phyloP scores from a whole-genome alignment of 805 yeast genomes.

The Wickerhamomyces mucosus region DNA sequence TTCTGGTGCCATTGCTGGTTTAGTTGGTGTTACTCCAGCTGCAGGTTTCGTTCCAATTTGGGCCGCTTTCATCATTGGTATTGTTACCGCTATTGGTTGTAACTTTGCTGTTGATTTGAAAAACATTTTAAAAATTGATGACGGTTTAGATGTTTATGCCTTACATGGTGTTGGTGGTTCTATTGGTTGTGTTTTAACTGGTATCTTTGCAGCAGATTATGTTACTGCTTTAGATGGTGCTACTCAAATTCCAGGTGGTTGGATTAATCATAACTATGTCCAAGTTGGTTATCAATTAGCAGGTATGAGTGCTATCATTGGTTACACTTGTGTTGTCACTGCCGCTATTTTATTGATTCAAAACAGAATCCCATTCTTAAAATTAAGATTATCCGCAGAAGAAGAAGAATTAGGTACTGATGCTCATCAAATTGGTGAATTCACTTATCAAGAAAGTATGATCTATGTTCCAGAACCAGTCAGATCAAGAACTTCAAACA shows the following conservation, averaged over 20 bases:
- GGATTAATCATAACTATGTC: conserved; percentile 73
- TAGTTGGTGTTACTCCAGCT: conserved; percentile 93
- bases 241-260: conserved; percentile 67
- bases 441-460: conserved; percentile 58
- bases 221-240: conserved; percentile 76
- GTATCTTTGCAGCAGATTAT: conserved; percentile 87
- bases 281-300: conserved; percentile 89
- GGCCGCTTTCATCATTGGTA: conserved; percentile 79
- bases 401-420: conserved; percentile 88
- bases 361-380: conserved; percentile 73
- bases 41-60: conserved; percentile 95
- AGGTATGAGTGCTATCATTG: conserved; percentile 57
- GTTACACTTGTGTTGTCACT: conserved; percentile 72
- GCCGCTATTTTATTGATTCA: conserved; percentile 53
- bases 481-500: conserved; percentile 36
- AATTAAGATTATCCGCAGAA: conserved; percentile 75
- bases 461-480: conserved; percentile 71
- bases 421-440: conserved; percentile 84
- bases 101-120: conserved; percentile 83
- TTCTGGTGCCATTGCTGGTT: conserved; percentile 88
- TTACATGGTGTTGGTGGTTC: conserved; percentile 93
- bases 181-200: conserved; percentile 76
- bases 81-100: conserved; percentile 65
- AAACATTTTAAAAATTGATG: conserved; percentile 66
- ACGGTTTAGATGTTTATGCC: conserved; percentile 91